A percentile compares a stretch with the other conserved stretches of the same genome.
These are phyloP conservation scores for Flaveria ramosissima DNA, from an alignment of 129 eudicot species.

Conservation along the genomic window DNA sequence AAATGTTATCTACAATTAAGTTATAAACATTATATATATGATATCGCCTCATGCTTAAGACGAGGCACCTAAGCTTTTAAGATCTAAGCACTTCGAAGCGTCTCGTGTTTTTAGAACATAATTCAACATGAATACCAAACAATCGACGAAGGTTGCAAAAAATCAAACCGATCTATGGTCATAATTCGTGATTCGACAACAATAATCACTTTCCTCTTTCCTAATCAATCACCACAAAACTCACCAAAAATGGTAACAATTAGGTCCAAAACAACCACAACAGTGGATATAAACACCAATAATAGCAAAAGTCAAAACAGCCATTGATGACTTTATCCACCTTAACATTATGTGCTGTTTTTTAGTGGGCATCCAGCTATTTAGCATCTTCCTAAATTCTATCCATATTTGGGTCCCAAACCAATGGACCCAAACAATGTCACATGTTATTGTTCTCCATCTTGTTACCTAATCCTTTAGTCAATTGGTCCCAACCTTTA, in stretches of 20 bases:
- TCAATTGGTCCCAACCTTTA: slow-evolving; percentile 39
- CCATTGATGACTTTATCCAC: slow-evolving; percentile 20
- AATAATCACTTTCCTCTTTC: neutral
- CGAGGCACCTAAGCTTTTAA: too few species aligned
- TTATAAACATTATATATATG: too few species aligned
- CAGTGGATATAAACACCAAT: slow-evolving; percentile 18
- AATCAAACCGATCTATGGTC: neutral
- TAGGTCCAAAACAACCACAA: slow-evolving; percentile 18
- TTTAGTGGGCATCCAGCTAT: slow-evolving; percentile 35
- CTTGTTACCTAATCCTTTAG: slow-evolving; percentile 35
- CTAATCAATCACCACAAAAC: neutral
- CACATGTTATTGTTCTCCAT: slow-evolving; percentile 34
- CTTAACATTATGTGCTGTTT: slow-evolving; percentile 34
- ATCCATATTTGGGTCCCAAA: slow-evolving; percentile 41
- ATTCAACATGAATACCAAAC: neutral
- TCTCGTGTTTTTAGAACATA: neutral
- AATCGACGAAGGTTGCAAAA: neutral
- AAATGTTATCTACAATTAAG: too few species aligned
- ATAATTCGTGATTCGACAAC: slow-evolving; percentile 7
- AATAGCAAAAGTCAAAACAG: slow-evolving; percentile 25
- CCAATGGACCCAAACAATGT: slow-evolving; percentile 24
- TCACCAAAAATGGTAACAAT: slow-evolving; percentile 19
- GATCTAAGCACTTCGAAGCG: too few species aligned
- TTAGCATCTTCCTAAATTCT: slow-evolving; percentile 24
- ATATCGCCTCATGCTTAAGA: too few species aligned